phyloP scores from a whole-genome alignment of 2,329 filamentous ascomycete species.

The Pseudogymnoascus sp. region DNA sequence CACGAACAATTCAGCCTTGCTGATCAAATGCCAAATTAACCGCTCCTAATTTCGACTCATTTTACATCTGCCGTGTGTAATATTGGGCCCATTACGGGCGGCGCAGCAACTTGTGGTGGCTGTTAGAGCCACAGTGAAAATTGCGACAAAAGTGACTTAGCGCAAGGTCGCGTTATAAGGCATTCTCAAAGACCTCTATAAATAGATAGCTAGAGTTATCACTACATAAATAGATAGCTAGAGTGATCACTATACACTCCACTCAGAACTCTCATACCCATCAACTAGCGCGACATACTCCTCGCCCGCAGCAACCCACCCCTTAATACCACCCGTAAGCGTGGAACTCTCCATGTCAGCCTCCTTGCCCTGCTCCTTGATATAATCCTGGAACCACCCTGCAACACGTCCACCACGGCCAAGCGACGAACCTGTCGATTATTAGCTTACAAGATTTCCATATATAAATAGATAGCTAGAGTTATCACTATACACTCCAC shows the following conservation, averaged over 20 bases:
- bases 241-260: slow-evolving; percentile 2
- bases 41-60: neutral
- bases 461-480: neutral
- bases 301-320: slow-evolving; percentile 28
- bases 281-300: slow-evolving; percentile 28
- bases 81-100: neutral
- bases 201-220: neutral
- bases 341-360: slow-evolving; percentile 26
- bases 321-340: slow-evolving; percentile 29
- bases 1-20: neutral
- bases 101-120: neutral
- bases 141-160: neutral
- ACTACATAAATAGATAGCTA: neutral
- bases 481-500: slow-evolving; percentile 9
- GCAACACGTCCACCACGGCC: slow-evolving; percentile 30
- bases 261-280: slow-evolving; percentile 24
- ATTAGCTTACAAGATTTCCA: neutral
- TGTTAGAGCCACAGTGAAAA: neutral
- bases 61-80: neutral
- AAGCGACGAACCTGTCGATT: slow-evolving; percentile 28
- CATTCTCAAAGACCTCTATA: neutral
- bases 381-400: slow-evolving; percentile 31
- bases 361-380: slow-evolving; percentile 22
- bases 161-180: neutral
- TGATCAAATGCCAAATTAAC: neutral